Base-by-base conservation (phyloP, 2,329 filamentous ascomycete genomes). In the Fusarium sambucinum region DNA sequence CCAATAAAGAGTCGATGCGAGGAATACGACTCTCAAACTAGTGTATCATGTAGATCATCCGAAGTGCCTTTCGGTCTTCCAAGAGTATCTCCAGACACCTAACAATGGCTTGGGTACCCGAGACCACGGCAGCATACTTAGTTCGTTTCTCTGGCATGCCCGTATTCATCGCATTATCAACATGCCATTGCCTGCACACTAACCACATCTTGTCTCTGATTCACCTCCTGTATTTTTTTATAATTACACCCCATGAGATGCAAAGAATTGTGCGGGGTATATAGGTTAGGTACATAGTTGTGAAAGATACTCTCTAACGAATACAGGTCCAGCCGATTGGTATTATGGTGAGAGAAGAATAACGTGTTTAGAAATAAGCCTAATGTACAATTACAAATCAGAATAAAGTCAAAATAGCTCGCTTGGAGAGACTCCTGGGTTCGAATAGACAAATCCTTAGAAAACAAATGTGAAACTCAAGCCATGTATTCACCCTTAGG, bases 1-100 rank as follows among this genome's bases (percentile, higher is more conserved):
- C 73, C 73, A 74, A 73, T 73, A 64, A 66, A 56, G 63, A 64
- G 50, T 33, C 47, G 25, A 65, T 56, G 48, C 58, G 62, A 64
- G 42, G 58, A 73, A 74, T 74, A 72, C 73, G 73, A 66, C 48
- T 40, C 21, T 23, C 17, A 30, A 32, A 27, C 27, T n/a, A n/a
- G 45, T 11, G 56, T 57, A 41, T 41, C 56, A 37, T 25, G n/a
- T 14, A 37, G 37, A 59, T 55, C 29, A 37, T n/a, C n/a, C 21
- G 6, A 65, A 65, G 66, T 69, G 62, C 38, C 37, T 3, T n/a
- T 11, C 4, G 4, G 27, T 2, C 29, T 27, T 11, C 3, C 23
- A 6, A 27, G 21, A 23, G 48, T 66, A 52, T 37, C 17, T 38
- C 27, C 13, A 16, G 11, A 14, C 35, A 7, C 17, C 25, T 8